These are phyloP conservation scores for Penicillium diatomitis DNA, from an alignment of 495 filamentous ascomycete species.

Conservation along the genomic window DNA sequence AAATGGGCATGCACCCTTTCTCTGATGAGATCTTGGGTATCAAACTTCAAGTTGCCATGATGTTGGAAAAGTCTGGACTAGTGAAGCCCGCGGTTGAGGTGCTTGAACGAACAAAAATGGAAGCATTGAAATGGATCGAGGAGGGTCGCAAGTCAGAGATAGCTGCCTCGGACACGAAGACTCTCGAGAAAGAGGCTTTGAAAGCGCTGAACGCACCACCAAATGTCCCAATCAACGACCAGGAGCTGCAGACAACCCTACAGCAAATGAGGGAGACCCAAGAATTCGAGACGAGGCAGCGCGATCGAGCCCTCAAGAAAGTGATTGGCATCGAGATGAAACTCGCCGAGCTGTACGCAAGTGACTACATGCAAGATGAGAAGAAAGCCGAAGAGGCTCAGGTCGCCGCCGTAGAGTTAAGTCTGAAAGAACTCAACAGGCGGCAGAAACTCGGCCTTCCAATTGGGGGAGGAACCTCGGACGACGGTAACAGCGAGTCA, in stretches of 20 bases:
- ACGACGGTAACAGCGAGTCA: slow-evolving; percentile 42
- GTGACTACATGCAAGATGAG: slow-evolving; percentile 36
- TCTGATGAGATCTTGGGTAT: slow-evolving; percentile 85
- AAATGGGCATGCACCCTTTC: slow-evolving; percentile 73
- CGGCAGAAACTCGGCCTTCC: slow-evolving; percentile 52
- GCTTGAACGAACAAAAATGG: slow-evolving; percentile 52
- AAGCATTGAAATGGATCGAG: slow-evolving; percentile 44
- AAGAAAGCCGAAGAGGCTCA: slow-evolving; percentile 64
- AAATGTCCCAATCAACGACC: slow-evolving; percentile 16
- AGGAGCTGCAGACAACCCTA: slow-evolving; percentile 22
- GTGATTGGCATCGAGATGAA: slow-evolving; percentile 68
- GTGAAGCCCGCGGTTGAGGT: slow-evolving; percentile 60
- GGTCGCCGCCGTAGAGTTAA: slow-evolving; percentile 74
- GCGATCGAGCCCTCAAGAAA: slow-evolving; percentile 62
- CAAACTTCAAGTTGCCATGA: slow-evolving; percentile 66
- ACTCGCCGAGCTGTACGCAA: slow-evolving; percentile 65
- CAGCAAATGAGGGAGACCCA: slow-evolving; percentile 19
- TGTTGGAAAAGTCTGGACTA: slow-evolving; percentile 66
- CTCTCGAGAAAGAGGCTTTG: slow-evolving; percentile 13
- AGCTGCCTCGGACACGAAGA: slow-evolving; percentile 18
- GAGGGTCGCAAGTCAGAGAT: slow-evolving; percentile 36
- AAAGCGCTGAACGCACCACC: slow-evolving; percentile 10
- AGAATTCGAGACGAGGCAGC: slow-evolving; percentile 47
- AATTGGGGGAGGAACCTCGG: slow-evolving; percentile 13
- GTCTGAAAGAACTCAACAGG: slow-evolving; percentile 61